Conservation (phyloP, 2,329 filamentous ascomycete species). For the Rhytidhysteron rufulum region DNA sequence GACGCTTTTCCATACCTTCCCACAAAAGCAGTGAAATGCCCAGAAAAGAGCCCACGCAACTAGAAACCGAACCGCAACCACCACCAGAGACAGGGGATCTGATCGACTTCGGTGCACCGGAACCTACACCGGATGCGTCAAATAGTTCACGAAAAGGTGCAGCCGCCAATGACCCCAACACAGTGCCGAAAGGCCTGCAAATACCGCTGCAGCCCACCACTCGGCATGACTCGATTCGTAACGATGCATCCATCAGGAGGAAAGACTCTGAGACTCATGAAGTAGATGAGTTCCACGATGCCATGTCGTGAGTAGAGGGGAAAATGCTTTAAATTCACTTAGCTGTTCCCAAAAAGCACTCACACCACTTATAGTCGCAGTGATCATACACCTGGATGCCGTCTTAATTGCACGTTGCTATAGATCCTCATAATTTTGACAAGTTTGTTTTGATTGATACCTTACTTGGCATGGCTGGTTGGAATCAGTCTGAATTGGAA, state of each 20-base stretch:
- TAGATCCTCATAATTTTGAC: no score
- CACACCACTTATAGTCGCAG: no score
- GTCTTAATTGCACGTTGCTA: no score
- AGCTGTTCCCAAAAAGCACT: no score
- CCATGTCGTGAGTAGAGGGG: slow-evolving; percentile 36
- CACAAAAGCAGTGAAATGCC: slow-evolving; percentile 30
- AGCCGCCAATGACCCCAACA: slow-evolving; percentile 8
- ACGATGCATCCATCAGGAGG: slow-evolving; percentile 21
- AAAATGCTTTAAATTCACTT: no score
- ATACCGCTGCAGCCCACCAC: slow-evolving; percentile 18
- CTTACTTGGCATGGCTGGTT: no score
- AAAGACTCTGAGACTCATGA: slow-evolving; percentile 42
- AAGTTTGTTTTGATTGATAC: no score
- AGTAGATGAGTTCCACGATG: slow-evolving; percentile 48
- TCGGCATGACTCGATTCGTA: not conserved
- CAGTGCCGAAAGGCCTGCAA: slow-evolving; percentile 7
- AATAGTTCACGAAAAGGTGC: slow-evolving; percentile 4
- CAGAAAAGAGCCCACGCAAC: not conserved
- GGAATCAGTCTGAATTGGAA: no score
- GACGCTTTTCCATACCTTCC: slow-evolving; percentile 55
- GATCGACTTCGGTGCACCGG: slow-evolving; percentile 56
- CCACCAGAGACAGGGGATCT: slow-evolving; percentile 39
- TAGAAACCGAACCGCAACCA: not conserved
- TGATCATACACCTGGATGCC: no score
- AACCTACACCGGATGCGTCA: slow-evolving; percentile 15